Percentiles rank a stretch among this genome's conserved stretches.
These are phyloP conservation scores for Phoma sp. DNA, from an alignment of 2,329 filamentous ascomycete genomes.

Conservation along the genomic window DNA sequence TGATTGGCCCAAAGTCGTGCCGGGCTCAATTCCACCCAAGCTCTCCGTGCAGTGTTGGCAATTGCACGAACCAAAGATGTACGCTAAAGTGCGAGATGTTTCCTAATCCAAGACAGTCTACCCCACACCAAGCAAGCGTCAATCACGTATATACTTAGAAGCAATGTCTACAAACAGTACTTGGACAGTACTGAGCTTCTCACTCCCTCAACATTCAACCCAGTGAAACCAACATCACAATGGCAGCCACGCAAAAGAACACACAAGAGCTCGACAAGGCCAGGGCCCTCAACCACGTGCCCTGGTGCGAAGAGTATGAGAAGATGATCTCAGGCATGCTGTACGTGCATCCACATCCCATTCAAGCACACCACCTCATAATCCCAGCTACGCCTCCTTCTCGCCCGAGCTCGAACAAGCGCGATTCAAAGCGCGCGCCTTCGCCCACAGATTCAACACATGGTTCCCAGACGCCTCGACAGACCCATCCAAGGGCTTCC, in stretches of 20 bases:
- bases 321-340: slow-evolving; percentile 70
- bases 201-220: not conserved
- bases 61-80: not conserved
- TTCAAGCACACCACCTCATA: not conserved
- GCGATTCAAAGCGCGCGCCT: slow-evolving; percentile 61
- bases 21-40: not conserved
- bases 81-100: slow-evolving; percentile 34
- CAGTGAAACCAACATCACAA: slow-evolving; percentile 13
- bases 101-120: slow-evolving; percentile 15
- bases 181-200: not conserved
- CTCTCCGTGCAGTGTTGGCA: not conserved
- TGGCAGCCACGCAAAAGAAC: slow-evolving; percentile 54
- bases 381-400: slow-evolving; percentile 58
- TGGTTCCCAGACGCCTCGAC: slow-evolving; percentile 41
- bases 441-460: slow-evolving; percentile 65
- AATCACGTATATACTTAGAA: not conserved
- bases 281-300: slow-evolving; percentile 58
- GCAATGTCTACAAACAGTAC: not conserved
- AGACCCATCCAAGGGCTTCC: slow-evolving; percentile 28
- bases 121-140: slow-evolving; percentile 20
- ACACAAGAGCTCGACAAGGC: slow-evolving; percentile 54
- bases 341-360: slow-evolving; percentile 45
- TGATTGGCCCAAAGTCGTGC: slow-evolving; percentile 19
- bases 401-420: slow-evolving; percentile 57
- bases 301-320: slow-evolving; percentile 67